Conservation (phyloP, 805 yeast species). For the Saccharomycopsis selenospora region DNA sequence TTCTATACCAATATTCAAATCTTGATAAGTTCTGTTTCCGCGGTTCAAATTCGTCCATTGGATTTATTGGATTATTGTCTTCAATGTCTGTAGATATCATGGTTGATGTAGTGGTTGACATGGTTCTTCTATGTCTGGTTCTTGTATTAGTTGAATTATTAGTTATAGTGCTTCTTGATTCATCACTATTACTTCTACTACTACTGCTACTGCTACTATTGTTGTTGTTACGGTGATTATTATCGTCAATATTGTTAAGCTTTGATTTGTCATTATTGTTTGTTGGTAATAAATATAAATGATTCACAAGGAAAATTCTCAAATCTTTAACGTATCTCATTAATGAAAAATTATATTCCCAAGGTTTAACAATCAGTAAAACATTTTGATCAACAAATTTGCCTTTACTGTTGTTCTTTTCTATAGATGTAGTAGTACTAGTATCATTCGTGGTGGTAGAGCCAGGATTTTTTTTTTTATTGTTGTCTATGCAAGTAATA, state of each 20-base stretch:
- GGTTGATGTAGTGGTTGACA: conserved; percentile 1
- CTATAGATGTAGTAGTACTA: background rate
- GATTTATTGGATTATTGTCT: conserved; percentile 1
- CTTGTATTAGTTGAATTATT: background rate
- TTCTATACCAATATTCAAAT: background rate
- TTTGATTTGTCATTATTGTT: conserved; percentile 4
- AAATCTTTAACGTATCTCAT: conserved; percentile 12
- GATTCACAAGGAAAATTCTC: conserved; percentile 14
- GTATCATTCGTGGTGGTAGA: conserved; percentile 1
- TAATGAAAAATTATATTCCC: conserved; percentile 17
- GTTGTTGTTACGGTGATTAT: background rate
- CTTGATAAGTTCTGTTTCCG: background rate
- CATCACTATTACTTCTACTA: background rate
- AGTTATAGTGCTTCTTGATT: background rate
- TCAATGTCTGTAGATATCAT: background rate
- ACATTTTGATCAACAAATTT: background rate
- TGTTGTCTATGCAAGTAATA: background rate
- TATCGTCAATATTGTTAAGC: background rate
- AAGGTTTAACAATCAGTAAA: conserved; percentile 12
- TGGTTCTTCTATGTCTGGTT: background rate
- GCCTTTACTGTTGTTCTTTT: background rate
- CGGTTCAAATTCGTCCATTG: conserved; percentile 1
- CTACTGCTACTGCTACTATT: background rate
- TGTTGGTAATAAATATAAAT: conserved; percentile 17
- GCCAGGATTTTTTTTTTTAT: background rate